phyloP scores from a whole-genome alignment of 352 stramenopile species.

The Pythium coloratum region DNA sequence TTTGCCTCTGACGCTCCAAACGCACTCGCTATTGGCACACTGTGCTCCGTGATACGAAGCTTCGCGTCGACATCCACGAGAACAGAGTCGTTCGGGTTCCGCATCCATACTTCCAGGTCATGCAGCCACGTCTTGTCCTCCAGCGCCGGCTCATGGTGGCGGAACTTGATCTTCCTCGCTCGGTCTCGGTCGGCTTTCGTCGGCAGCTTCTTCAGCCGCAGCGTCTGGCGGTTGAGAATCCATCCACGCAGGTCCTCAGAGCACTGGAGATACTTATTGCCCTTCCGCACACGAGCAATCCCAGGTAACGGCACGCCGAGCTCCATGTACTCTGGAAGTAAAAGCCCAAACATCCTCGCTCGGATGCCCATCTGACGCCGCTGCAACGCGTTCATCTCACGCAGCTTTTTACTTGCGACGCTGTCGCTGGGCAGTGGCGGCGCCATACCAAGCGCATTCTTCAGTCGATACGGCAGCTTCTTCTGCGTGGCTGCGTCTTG shows the following conservation, averaged over 20 bases:
- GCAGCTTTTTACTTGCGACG: slow-evolving; percentile 35
- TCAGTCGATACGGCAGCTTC: slow-evolving; percentile 35
- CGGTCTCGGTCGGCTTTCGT: slow-evolving; percentile 9
- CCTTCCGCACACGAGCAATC: slow-evolving; percentile 18
- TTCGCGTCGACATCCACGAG: slow-evolving; percentile 31
- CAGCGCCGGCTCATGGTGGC: slow-evolving; percentile 1
- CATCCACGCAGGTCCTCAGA: slow-evolving; percentile 27
- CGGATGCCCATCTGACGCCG: slow-evolving; percentile 49
- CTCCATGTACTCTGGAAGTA: slow-evolving; percentile 61
- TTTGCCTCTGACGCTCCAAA: background rate
- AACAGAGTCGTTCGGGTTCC: slow-evolving; percentile 17
- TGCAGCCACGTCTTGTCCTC: slow-evolving; percentile 22
- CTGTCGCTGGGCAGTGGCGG: slow-evolving; percentile 44
- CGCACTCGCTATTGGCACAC: slow-evolving; percentile 10
- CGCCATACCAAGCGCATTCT: slow-evolving; percentile 45
- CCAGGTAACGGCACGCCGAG: slow-evolving; percentile 62
- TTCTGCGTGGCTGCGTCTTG: slow-evolving; percentile 35
- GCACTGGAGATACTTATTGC: slow-evolving; percentile 17
- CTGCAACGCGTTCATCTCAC: slow-evolving; percentile 49
- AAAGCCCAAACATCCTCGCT: slow-evolving; percentile 53
- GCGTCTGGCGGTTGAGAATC: slow-evolving; percentile 28
- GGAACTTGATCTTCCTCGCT: slow-evolving; percentile 7
- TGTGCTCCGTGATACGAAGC: slow-evolving; percentile 35
- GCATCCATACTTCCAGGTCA: slow-evolving; percentile 23
- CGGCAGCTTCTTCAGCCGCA: slow-evolving; percentile 27